Evolutionary conservation across 129 eudicot species (phyloP), one percentile per base, ranked within the genome.

Genomic region (Chrysanthemum seticuspe): DNA sequence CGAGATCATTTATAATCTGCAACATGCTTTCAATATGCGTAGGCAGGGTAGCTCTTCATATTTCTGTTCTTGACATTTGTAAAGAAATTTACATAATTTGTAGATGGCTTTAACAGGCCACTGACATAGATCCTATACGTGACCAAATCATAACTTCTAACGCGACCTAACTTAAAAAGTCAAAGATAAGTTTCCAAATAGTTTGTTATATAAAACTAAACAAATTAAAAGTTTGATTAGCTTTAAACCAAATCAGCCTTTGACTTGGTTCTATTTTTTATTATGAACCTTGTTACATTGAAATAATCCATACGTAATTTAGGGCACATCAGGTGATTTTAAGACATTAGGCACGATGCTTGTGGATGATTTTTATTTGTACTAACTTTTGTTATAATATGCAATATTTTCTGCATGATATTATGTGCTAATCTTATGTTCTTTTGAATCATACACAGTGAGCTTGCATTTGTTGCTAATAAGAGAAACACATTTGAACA

Each of bases 391-490:
- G 14, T 49, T 53, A 62, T 74, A 51, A 51, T 62, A 52, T 31
- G 59, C 65, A 12, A 18, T 19, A 47, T 62, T 18, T 13, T 62
- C 16, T 62, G 48, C 34, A 53, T 55, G 57, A 55, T 44, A 27
- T 27, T 27, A 36, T 58, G 66, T 53, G 64, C 62, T 76, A 76
- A 60, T 70, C 65, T 8, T 48, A 50, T 48, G 52, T 10, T 73
- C 14, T 65, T 44, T 76, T 68, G 10, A 47, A 54, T 65, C 45
- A 74, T 47, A 54, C 76, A 72, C 88, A 94, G 98, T 55, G 85
- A 82, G 73, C 73, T 94, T 73, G 96, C 96, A 52, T 76, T 94
- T 86, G 70, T 82, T 63, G 86, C 91, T 62, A 86, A 88, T 67
- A 79, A 85, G 80, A 90, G 83, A 85, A 94, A 76, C 78, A 80